These are phyloP conservation scores for Coelomomyces lativittatus DNA, from an alignment of 371 early-diverging fungal genomes.

Conservation along the genomic window DNA sequence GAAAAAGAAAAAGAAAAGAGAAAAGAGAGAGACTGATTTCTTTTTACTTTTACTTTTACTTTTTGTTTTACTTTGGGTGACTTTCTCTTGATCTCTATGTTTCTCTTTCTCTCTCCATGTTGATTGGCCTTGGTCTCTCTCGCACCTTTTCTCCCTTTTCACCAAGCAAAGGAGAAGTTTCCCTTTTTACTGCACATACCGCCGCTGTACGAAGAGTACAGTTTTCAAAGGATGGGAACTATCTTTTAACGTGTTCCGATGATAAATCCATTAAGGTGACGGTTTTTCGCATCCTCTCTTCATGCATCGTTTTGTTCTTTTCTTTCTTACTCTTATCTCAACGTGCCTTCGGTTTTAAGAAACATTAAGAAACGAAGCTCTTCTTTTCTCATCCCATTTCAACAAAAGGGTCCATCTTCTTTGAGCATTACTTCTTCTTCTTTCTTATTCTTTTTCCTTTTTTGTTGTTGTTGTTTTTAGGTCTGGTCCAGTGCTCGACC, in stretches of 20 bases:
- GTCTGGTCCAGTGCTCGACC: constrained; percentile 22
- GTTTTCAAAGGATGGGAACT: constrained; percentile 18
- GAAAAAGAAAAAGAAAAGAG: too few relatives aligned
- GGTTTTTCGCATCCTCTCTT: too few relatives aligned
- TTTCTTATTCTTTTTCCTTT: neutral
- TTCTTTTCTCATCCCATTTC: neutral
- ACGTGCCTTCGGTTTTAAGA: neutral
- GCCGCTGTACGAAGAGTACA: constrained; percentile 27
- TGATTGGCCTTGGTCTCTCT: neutral
- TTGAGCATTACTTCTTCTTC: neutral
- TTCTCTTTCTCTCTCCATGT: neutral
- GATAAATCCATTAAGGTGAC: constrained; percentile 29
- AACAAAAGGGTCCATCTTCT: neutral
- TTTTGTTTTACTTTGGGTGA: too few relatives aligned
- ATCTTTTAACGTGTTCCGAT: constrained; percentile 19
- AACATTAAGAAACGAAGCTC: neutral
- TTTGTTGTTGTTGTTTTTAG: too few relatives aligned
- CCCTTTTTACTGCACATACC: constrained; percentile 30
- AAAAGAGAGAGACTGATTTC: too few relatives aligned
- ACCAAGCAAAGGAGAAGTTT: constrained; percentile 29
- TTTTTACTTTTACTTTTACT: too few relatives aligned
- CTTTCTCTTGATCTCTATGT: too few relatives aligned
- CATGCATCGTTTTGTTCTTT: too few relatives aligned
- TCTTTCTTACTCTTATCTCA: too few relatives aligned
- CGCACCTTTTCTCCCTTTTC: neutral